Evolutionary conservation across 1,139 yeast species (phyloP).

Genomic region (Yueomyces sp.): DNA sequence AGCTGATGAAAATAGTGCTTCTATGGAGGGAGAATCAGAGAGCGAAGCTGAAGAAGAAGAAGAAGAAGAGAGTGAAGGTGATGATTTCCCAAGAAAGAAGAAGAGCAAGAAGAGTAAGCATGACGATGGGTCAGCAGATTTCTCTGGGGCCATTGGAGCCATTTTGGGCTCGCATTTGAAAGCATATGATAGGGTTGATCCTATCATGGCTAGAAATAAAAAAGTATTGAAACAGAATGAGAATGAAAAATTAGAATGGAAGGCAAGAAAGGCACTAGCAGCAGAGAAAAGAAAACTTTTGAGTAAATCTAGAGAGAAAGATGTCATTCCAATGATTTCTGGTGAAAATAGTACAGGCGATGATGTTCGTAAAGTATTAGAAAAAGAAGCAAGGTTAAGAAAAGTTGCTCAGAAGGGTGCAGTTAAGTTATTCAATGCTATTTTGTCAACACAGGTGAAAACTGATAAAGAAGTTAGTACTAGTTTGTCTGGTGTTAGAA

Average conservation of each 20-base stretch:
- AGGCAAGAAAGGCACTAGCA: slow-evolving; percentile 61
- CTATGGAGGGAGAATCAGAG: slow-evolving; percentile 5
- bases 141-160: slow-evolving; percentile 74
- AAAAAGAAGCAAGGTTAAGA: slow-evolving; percentile 58
- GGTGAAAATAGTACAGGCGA: slow-evolving; percentile 33
- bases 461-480: slow-evolving; percentile 33
- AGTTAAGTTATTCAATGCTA: slow-evolving; percentile 81
- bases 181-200: slow-evolving; percentile 79
- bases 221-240: slow-evolving; percentile 60
- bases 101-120: slow-evolving; percentile 42
- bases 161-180: slow-evolving; percentile 77
- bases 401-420: slow-evolving; percentile 92
- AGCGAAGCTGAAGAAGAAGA: slow-evolving; percentile 18
- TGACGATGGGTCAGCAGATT: slow-evolving; percentile 60
- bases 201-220: slow-evolving; percentile 74
- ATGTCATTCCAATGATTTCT: slow-evolving; percentile 47
- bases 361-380: slow-evolving; percentile 44
- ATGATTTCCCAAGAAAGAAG: slow-evolving; percentile 34
- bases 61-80: slow-evolving; percentile 25
- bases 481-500: slow-evolving; percentile 25
- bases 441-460: slow-evolving; percentile 66
- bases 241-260: slow-evolving; percentile 67
- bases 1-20: slow-evolving; percentile 7
- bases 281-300: slow-evolving; percentile 59
- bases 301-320: slow-evolving; percentile 55